Evolutionary conservation across 2,329 filamentous ascomycete genomes (phyloP).

Genomic region (Colletotrichum musae): DNA sequence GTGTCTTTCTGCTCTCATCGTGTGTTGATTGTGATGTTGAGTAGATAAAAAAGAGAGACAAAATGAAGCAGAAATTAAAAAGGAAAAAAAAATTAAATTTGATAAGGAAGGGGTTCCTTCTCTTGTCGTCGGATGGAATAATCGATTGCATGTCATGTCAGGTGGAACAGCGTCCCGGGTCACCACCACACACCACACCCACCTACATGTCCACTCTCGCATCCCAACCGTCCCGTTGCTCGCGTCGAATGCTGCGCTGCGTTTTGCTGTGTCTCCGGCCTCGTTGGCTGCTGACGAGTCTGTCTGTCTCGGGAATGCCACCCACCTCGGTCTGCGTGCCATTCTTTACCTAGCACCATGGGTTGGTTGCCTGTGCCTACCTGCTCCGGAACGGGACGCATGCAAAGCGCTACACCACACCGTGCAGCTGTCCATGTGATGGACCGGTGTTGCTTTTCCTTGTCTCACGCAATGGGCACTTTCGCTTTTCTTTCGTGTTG

Average conservation of each 20-base stretch:
- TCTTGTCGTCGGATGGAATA: constrained; percentile 32
- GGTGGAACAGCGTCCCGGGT: constrained; percentile 13
- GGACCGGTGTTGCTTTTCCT: constrained; percentile 28
- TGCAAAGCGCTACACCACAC: constrained; percentile 27
- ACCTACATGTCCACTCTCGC: neutral
- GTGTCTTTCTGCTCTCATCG: no score
- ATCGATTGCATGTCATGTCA: constrained; percentile 37
- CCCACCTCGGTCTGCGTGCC: constrained; percentile 34
- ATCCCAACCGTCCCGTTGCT: constrained; percentile 4
- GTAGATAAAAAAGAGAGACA: no score
- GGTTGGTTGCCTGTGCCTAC: constrained; percentile 8
- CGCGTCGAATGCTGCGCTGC: constrained; percentile 5
- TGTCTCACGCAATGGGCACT: constrained; percentile 35
- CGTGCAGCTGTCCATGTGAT: constrained; percentile 34
- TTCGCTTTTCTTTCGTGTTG: constrained; percentile 12
- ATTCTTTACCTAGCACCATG: constrained; percentile 8
- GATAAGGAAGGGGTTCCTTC: constrained; percentile 23
- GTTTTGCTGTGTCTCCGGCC: constrained; percentile 7
- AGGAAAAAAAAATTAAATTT: no score
- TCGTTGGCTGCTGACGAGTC: constrained; percentile 25
- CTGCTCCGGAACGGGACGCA: constrained; percentile 39
- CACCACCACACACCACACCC: constrained; percentile 1
- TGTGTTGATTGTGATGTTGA: no score
- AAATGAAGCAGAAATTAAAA: no score
- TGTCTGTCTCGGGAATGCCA: constrained; percentile 33